Percentiles rank a stretch among this genome's conserved stretches.
Evolutionary conservation across 192 early-diverging fungal species (phyloP).

Genomic region (Martensiomyces pterosporus): DNA sequence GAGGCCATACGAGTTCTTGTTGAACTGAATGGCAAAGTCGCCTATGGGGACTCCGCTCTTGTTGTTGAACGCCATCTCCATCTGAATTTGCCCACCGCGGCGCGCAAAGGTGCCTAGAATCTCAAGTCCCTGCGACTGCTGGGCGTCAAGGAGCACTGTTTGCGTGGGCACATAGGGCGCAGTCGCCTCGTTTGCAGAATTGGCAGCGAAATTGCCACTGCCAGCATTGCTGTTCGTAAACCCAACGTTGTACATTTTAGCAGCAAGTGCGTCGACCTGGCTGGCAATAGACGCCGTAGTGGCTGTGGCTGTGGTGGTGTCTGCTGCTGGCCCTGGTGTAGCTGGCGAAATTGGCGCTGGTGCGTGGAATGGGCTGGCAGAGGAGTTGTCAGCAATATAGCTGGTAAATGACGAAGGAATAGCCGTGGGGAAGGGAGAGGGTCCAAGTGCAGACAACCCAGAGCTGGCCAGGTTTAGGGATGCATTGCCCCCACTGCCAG

Average conservation of each 20-base stretch:
- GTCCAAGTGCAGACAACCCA: constrained; percentile 17
- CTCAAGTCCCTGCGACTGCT: constrained; percentile 52
- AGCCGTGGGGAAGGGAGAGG: constrained; percentile 15
- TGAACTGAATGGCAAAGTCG: constrained; percentile 75
- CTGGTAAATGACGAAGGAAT: constrained; percentile 18
- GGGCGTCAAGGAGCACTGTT: constrained; percentile 44
- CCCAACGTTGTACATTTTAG: constrained; percentile 37
- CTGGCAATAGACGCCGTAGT: constrained; percentile 7
- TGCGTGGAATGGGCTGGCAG: constrained; percentile 18
- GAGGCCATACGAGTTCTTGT: constrained; percentile 72
- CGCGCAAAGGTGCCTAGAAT: constrained; percentile 55
- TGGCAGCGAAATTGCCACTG: too few species aligned
- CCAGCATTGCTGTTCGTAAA: constrained; percentile 5
- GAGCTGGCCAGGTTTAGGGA: constrained; percentile 14
- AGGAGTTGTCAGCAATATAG: constrained; percentile 13
- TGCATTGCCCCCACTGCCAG: neutral
- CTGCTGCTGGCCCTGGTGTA: too few species aligned
- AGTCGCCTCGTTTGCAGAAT: too few species aligned
- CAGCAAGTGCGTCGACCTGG: constrained; percentile 28
- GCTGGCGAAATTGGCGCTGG: constrained; percentile 10
- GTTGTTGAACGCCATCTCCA: constrained; percentile 66
- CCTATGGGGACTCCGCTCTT: constrained; percentile 45
- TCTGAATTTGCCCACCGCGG: constrained; percentile 54
- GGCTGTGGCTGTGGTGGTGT: constrained; percentile 3
- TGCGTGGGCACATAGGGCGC: constrained; percentile 41